Percentiles rank a stretch among this genome's conserved stretches.
Evolutionary conservation across 2,329 filamentous ascomycete genomes (phyloP).

Genomic region (Daldinia sp.): DNA sequence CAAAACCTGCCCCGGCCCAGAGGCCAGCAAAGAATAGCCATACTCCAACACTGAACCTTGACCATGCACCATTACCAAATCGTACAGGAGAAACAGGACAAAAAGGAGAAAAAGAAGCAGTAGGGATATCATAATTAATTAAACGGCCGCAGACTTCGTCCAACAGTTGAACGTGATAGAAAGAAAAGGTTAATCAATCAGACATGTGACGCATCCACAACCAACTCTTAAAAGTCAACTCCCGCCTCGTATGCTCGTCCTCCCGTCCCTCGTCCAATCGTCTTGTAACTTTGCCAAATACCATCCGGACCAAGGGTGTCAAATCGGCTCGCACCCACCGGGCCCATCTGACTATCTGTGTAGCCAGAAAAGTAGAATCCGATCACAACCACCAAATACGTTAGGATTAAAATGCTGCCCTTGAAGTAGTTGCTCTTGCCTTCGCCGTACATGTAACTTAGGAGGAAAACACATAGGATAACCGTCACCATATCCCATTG

Average conservation of each 20-base stretch:
- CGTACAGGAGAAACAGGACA: slow-evolving; percentile 33
- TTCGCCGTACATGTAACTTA: slow-evolving; percentile 97
- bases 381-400: slow-evolving; percentile 89
- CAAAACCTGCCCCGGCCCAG: neutral
- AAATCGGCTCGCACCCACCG: slow-evolving; percentile 58
- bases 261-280: slow-evolving; percentile 57
- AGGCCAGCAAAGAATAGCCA: slow-evolving; percentile 5
- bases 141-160: neutral
- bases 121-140: slow-evolving; percentile 32
- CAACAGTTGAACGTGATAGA: neutral
- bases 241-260: slow-evolving; percentile 48
- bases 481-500: slow-evolving; percentile 99
- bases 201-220: neutral
- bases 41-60: slow-evolving; percentile 19
- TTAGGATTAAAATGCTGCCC: slow-evolving; percentile 91
- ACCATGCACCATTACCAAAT: slow-evolving; percentile 19
- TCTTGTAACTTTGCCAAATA: slow-evolving; percentile 61
- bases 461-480: slow-evolving; percentile 92
- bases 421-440: slow-evolving; percentile 99
- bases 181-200: neutral
- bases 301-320: slow-evolving; percentile 62
- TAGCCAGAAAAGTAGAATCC: slow-evolving; percentile 87
- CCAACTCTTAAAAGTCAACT: slow-evolving; percentile 32
- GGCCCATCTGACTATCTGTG: slow-evolving; percentile 51
- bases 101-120: neutral